Evolutionary conservation across 768 basidiomycete genomes (phyloP).

Genomic region (Rhodosporidiobolus odoratus): DNA sequence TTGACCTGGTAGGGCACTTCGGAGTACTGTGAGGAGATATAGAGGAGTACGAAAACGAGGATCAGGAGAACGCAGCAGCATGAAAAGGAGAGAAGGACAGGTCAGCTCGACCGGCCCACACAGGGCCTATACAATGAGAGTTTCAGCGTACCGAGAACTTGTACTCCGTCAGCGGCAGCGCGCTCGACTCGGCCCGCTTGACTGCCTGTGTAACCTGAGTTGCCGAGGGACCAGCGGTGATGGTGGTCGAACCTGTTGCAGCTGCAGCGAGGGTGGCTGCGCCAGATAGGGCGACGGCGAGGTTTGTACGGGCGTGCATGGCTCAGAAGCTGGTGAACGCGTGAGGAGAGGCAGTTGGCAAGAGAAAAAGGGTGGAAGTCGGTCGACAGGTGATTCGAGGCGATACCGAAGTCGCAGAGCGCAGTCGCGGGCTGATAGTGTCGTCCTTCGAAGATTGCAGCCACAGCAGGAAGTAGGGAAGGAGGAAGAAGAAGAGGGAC

Average conservation of each 20-base stretch:
- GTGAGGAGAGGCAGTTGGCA: too few relatives aligned
- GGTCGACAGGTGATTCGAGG: too few relatives aligned
- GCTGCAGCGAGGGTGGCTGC: not conserved
- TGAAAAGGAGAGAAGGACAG: not conserved
- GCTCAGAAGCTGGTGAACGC: too few relatives aligned
- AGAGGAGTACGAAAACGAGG: not conserved
- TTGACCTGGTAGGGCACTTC: conserved; percentile 30
- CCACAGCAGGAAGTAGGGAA: too few relatives aligned
- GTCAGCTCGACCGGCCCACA: not conserved
- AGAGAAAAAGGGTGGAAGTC: too few relatives aligned
- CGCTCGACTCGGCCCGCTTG: conserved; percentile 6
- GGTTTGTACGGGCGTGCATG: not conserved
- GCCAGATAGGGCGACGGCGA: not conserved
- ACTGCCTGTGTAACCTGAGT: conserved; percentile 4
- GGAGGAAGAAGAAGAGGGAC: too few relatives aligned
- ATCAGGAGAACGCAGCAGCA: not conserved
- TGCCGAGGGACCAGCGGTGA: conserved; percentile 15
- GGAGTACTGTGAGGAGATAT: not conserved
- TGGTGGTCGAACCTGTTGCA: not conserved
- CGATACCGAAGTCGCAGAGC: too few relatives aligned
- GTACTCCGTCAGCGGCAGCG: conserved; percentile 24
- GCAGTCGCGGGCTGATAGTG: too few relatives aligned
- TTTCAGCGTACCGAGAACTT: conserved; percentile 13
- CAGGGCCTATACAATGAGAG: not conserved
- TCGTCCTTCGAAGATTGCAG: too few relatives aligned